These are phyloP conservation scores for Apiotrichum gracile DNA, from an alignment of 1,284 basidiomycete genomes.

Conservation along the genomic window DNA sequence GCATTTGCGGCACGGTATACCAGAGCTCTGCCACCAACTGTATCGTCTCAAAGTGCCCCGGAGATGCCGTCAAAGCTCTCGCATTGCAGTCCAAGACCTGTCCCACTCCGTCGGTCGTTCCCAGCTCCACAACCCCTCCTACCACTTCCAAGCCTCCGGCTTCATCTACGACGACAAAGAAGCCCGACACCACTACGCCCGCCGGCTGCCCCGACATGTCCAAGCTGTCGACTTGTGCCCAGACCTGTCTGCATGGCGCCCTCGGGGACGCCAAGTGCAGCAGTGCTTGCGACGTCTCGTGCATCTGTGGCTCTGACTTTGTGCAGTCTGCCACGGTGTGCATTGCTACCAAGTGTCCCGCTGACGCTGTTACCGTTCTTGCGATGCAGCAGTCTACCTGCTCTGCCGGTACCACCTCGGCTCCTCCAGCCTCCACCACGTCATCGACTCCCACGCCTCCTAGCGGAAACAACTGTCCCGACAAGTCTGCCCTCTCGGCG, in stretches of 20 bases:
- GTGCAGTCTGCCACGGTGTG: not conserved
- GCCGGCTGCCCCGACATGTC: not conserved
- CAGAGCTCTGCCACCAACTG: not conserved
- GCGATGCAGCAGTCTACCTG: not conserved
- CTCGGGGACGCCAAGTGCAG: not conserved
- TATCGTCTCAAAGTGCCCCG: not conserved
- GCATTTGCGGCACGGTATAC: slow-evolving; percentile 2
- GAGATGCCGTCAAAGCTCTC: not conserved
- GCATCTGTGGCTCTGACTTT: slow-evolving; percentile 1
- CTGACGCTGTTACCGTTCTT: not conserved
- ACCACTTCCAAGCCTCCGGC: not conserved
- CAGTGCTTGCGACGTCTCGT: not conserved
- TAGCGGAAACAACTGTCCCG: not conserved
- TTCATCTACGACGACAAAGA: not conserved
- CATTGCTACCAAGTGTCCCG: not conserved
- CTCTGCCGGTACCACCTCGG: not conserved
- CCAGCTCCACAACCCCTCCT: not conserved
- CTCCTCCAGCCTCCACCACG: not conserved
- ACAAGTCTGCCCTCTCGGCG: not conserved
- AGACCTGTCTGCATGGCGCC: not conserved
- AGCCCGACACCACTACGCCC: not conserved
- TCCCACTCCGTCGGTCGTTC: not conserved
- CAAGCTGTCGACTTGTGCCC: not conserved
- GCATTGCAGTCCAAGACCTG: not conserved
- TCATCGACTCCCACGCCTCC: not conserved